Evolutionary conservation across 805 yeast species (phyloP), one percentile per base, ranked within the genome.

Genomic region (Wickerhamiella australiensis): DNA sequence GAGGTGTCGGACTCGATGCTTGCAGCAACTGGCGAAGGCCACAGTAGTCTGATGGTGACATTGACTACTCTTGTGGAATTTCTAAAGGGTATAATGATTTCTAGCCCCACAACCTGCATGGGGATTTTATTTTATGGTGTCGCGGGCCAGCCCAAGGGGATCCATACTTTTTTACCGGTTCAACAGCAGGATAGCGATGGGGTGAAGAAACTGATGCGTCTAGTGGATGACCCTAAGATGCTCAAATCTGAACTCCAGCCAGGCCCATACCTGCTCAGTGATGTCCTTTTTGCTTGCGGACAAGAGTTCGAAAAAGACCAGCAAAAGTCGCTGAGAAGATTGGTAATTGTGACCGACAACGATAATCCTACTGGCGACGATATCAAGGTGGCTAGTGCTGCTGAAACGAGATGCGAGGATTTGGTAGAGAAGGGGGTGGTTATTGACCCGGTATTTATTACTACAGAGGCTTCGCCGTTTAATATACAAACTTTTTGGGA

Each of bases 21-120:
- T 5, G 15, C 18, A 15, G 21, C 38, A 7, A 33, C 6, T 58
- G n/a, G 50, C 25, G 41, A 54, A 44, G 17, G 49, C 31, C 5
- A 18, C 11, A 50, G 56, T 26, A 42, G 52, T 9, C 52, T 59
- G 2, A 46, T 53, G 8, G 42, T 50, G n/a, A 64, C 67, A 9
- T 56, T 88, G 15, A 69, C 70, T 12, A 72, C 82, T 1, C 68
- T 84, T 5, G 68, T 73, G 47, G 78, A 76, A n/a, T 66, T 85
- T 31, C 74, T 86, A 65, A 70, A 80, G 2, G 80, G 78, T 45
- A 67, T 85, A 51, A 77, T 82, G 1, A 77, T 82, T 29, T 71
- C 81, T 0, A 64, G 76, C 35, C 85, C 87, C 1, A 69, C 71
- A 42, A 81, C 90, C 1, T 88, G 85, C 0, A 68, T 85, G 22